A percentile compares a stretch with the other conserved stretches of the same genome.
These are phyloP conservation scores for Russula sp. DNA, from an alignment of 768 basidiomycete species.

Conservation along the genomic window DNA sequence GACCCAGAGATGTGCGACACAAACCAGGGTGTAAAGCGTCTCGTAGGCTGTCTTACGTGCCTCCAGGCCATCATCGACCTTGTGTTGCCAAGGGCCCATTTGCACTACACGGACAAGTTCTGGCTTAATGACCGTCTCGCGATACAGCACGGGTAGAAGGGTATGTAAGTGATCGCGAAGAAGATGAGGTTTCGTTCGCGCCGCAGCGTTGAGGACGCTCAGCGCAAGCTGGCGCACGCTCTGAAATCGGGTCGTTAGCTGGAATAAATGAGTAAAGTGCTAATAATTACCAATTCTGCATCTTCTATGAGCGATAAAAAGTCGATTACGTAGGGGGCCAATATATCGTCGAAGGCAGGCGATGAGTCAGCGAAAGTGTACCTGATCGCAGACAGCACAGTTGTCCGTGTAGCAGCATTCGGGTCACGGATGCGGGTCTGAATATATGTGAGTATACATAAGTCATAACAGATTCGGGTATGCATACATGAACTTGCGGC, in stretches of 20 bases:
- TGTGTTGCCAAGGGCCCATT: constrained; percentile 97
- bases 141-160: constrained; percentile 80
- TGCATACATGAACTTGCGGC: constrained; percentile 81
- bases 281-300: constrained; percentile 65
- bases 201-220: constrained; percentile 90
- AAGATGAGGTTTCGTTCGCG: constrained; percentile 90
- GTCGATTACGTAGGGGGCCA: constrained; percentile 84
- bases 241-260: constrained; percentile 42
- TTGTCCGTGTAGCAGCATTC: constrained; percentile 73
- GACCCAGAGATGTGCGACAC: constrained; percentile 31
- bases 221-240: constrained; percentile 87
- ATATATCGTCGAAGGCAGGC: constrained; percentile 82
- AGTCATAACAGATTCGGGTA: neutral
- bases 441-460: constrained; percentile 13
- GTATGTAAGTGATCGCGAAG: constrained; percentile 77
- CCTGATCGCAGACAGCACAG: constrained; percentile 89
- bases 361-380: constrained; percentile 87
- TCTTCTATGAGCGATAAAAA: constrained; percentile 92
- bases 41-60: constrained; percentile 97
- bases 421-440: constrained; percentile 67
- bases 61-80: constrained; percentile 95
- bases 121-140: constrained; percentile 76
- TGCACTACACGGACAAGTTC: constrained; percentile 85
- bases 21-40: constrained; percentile 90
- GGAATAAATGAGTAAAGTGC: neutral